Percentiles rank a stretch among this genome's conserved stretches.
These are phyloP conservation scores for Cyclaneusma minus DNA, from an alignment of 2,329 filamentous ascomycete species.

Conservation along the genomic window DNA sequence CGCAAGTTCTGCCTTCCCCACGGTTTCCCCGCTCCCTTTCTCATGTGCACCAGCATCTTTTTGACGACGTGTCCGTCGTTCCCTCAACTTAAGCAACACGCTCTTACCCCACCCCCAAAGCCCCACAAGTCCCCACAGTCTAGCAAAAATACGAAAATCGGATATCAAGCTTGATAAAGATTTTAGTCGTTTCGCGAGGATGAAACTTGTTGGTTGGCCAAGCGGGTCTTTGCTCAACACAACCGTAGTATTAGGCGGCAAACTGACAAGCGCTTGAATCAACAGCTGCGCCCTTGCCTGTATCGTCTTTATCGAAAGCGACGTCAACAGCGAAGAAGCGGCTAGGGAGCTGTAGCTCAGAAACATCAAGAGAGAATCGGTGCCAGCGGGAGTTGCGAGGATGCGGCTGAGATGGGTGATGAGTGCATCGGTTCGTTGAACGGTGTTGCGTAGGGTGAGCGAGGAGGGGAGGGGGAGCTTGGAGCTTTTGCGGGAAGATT, in stretches of 20 bases:
- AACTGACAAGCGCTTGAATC: slow-evolving; percentile 33
- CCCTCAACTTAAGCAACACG: no score
- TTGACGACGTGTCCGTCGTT: slow-evolving; percentile 11
- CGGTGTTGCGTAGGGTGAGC: slow-evolving; percentile 9
- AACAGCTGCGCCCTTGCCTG: slow-evolving; percentile 33
- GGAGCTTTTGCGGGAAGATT: neutral
- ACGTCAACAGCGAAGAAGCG: slow-evolving; percentile 31
- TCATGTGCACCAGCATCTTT: slow-evolving; percentile 15
- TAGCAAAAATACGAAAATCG: slow-evolving; percentile 56
- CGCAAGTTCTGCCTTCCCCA: no score
- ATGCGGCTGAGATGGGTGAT: slow-evolving; percentile 43
- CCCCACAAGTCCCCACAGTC: slow-evolving; percentile 64
- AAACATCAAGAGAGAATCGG: slow-evolving; percentile 54
- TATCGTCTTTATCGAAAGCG: slow-evolving; percentile 40
- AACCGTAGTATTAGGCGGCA: slow-evolving; percentile 33
- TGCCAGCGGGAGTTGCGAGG: slow-evolving; percentile 50
- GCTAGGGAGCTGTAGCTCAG: slow-evolving; percentile 52
- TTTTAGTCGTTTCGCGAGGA: slow-evolving; percentile 34
- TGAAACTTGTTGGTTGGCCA: slow-evolving; percentile 27
- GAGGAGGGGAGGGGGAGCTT: neutral
- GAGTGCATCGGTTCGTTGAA: slow-evolving; percentile 15
- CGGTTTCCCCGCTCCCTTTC: slow-evolving; percentile 15
- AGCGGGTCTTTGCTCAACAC: slow-evolving; percentile 22
- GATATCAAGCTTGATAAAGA: slow-evolving; percentile 48
- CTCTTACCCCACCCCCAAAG: slow-evolving; percentile 52